These are phyloP conservation scores for Epichloe scottii DNA, from an alignment of 2,329 filamentous ascomycete species.

Conservation along the genomic window DNA sequence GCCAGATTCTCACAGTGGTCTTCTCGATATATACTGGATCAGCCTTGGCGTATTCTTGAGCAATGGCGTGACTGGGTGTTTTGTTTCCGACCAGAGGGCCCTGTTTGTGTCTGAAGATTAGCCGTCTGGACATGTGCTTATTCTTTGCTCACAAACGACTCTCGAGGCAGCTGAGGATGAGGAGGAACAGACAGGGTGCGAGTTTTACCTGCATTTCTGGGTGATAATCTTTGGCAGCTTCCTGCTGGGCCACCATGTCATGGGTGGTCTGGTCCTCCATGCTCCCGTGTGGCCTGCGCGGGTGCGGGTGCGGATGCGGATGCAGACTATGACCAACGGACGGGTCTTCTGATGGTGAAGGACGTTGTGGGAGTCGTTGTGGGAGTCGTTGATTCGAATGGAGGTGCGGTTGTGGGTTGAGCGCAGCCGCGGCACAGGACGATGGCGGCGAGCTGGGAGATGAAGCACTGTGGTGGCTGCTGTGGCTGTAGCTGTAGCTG, in stretches of 20 bases:
- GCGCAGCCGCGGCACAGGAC: constrained; percentile 5
- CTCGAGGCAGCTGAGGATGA: too few relatives aligned
- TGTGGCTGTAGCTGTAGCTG: neutral
- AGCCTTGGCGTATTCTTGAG: constrained; percentile 76
- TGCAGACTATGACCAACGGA: constrained; percentile 6
- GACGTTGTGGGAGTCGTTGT: neutral
- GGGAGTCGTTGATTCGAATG: constrained; percentile 3
- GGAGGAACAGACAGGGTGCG: neutral
- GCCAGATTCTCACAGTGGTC: constrained; percentile 54
- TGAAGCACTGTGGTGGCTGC: constrained; percentile 4
- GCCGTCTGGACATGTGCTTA: neutral
- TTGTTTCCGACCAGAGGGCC: constrained; percentile 73
- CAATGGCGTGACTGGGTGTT: constrained; percentile 63
- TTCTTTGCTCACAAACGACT: too few relatives aligned
- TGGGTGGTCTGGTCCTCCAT: constrained; percentile 25
- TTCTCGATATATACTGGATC: constrained; percentile 78
- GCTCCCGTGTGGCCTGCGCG: constrained; percentile 11
- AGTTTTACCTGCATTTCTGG: constrained; percentile 41
- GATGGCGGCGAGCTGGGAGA: constrained; percentile 4
- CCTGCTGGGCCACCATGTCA: constrained; percentile 46
- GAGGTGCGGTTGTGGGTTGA: constrained; percentile 7
- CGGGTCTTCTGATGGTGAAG: constrained; percentile 3
- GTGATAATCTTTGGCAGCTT: constrained; percentile 45
- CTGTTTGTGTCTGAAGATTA: constrained; percentile 30
- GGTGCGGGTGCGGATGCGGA: neutral